A percentile compares a stretch with the other conserved stretches of the same genome.
Conservation (phyloP, 805 yeast genomes). For the Metschnikowia vanudenii region DNA sequence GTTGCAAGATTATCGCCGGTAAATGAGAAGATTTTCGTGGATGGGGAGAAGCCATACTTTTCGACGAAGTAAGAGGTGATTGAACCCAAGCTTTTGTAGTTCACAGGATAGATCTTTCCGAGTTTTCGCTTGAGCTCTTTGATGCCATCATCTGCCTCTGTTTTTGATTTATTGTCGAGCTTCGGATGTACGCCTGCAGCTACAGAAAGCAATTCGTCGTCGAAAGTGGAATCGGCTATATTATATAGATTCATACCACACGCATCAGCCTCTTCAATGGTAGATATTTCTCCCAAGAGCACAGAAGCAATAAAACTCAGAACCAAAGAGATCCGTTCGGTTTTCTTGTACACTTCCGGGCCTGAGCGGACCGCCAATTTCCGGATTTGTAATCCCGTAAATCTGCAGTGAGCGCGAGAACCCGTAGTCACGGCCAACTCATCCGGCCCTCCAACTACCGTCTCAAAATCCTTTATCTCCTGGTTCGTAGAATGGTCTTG, state of each 20-base stretch:
- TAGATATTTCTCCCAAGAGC: slow-evolving; percentile 60
- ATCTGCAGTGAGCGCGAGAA: slow-evolving; percentile 82
- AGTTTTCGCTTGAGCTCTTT: slow-evolving; percentile 48
- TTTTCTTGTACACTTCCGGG: slow-evolving; percentile 52
- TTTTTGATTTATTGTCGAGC: slow-evolving; percentile 35
- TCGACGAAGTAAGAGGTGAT: slow-evolving; percentile 60
- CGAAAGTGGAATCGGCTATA: slow-evolving; percentile 53
- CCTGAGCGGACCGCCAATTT: slow-evolving; percentile 57
- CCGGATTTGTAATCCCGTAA: slow-evolving; percentile 89
- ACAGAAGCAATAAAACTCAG: slow-evolving; percentile 76
- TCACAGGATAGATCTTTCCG: slow-evolving; percentile 52
- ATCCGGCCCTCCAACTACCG: slow-evolving; percentile 55
- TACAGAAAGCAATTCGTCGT: slow-evolving; percentile 53
- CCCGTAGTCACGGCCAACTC: slow-evolving; percentile 71
- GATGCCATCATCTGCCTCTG: slow-evolving; percentile 28
- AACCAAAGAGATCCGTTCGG: slow-evolving; percentile 67
- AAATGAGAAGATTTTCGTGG: slow-evolving; percentile 67
- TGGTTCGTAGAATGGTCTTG: slow-evolving; percentile 85
- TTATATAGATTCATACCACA: slow-evolving; percentile 93
- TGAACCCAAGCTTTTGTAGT: slow-evolving; percentile 48
- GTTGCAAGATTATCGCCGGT: slow-evolving; percentile 95
- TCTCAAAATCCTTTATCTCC: slow-evolving; percentile 64
- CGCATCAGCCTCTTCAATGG: slow-evolving; percentile 80
- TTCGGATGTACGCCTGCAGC: slow-evolving; percentile 51
- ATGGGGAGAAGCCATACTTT: slow-evolving; percentile 59